Conservation (phyloP, 805 yeast species). For the Metschnikowia gelsemii region DNA sequence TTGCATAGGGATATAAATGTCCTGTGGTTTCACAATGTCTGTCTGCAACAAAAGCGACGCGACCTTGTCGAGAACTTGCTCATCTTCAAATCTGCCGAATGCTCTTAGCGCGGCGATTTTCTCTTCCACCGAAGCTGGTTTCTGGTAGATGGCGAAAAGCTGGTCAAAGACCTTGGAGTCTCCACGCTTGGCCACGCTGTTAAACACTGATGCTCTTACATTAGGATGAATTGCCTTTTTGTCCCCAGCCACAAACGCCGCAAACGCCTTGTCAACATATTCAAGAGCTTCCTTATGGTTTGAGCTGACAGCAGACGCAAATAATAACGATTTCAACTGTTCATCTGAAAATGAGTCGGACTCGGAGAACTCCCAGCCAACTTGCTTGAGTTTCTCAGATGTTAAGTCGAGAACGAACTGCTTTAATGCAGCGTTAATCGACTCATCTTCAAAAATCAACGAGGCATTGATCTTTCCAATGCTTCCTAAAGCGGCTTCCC, state of each 20-base stretch:
- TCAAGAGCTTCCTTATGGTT: slow-evolving; percentile 48
- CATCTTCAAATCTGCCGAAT: slow-evolving; percentile 61
- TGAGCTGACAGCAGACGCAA: slow-evolving; percentile 56
- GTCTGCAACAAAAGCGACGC: slow-evolving; percentile 52
- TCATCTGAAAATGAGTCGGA: slow-evolving; percentile 59
- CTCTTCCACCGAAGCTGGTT: slow-evolving; percentile 63
- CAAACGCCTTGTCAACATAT: slow-evolving; percentile 51
- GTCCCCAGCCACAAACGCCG: slow-evolving; percentile 58
- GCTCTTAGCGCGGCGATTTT: slow-evolving; percentile 67
- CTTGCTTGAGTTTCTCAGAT: slow-evolving; percentile 47
- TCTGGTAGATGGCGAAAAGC: slow-evolving; percentile 56
- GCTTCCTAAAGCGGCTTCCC: slow-evolving; percentile 58
- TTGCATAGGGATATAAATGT: slow-evolving; percentile 71
- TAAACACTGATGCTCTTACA: slow-evolving; percentile 64
- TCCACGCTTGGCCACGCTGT: slow-evolving; percentile 65
- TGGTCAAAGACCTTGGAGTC: slow-evolving; percentile 61
- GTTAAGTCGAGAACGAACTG: slow-evolving; percentile 56
- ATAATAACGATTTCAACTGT: slow-evolving; percentile 65
- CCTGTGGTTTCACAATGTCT: slow-evolving; percentile 65
- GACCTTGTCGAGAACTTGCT: slow-evolving; percentile 54
- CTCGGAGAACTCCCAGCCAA: slow-evolving; percentile 65
- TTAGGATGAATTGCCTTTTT: slow-evolving; percentile 71
- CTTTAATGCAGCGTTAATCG: slow-evolving; percentile 48
- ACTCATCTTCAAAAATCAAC: slow-evolving; percentile 53
- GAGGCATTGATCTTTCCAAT: slow-evolving; percentile 50